Base-by-base conservation (phyloP, 352 stramenopile genomes). In the Phytophthora citricola region DNA sequence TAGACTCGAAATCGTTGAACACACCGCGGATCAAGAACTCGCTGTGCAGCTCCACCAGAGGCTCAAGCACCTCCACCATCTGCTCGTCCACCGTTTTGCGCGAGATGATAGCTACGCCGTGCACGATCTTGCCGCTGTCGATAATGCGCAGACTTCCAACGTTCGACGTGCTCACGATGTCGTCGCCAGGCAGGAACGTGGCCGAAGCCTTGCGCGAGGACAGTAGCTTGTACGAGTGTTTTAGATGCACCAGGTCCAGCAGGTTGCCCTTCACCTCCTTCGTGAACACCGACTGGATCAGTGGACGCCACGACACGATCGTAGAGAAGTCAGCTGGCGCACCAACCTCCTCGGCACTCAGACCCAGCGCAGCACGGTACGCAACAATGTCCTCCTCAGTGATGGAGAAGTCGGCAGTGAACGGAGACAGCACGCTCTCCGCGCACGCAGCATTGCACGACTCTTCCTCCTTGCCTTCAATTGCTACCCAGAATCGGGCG, bases 11-110 rank as follows among this genome's bases (percentile, higher is more conserved):
- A 65, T 96, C 87, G 1, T 73, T 54, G 29, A 94, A 95, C 14
- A 74, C 78, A 27, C 87, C 89, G 31, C 89, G 88, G 54, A 97
- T 94, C 26, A 97, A 65, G 55, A 97, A 97, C 66, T 95, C 87
- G 31, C 81, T 93, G 40, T 78, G 78, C 12, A 97, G 67, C 59
- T 94, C 82, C 9, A 96, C 81, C 1, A 93, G 66, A 31, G 85
- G 83, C 64, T 87, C 76, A 3, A 90, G 58, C 41, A 78, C 67
- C 57, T 90, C 81, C n/a, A 77, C 58, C 58, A 90, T 83, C 12
- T 82, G 31, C 0, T 82, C 53, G 39, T 79, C 63, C 15, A 85
- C 75, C 24, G 72, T 78, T 47, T 87, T 89, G 39, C 76, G 75
- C 26, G 86, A 92, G 12, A 95, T 88, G 11, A 79, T 75, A 3